phyloP scores from a whole-genome alignment of 495 filamentous ascomycete genomes.

The Hypoxylon cercidicola region DNA sequence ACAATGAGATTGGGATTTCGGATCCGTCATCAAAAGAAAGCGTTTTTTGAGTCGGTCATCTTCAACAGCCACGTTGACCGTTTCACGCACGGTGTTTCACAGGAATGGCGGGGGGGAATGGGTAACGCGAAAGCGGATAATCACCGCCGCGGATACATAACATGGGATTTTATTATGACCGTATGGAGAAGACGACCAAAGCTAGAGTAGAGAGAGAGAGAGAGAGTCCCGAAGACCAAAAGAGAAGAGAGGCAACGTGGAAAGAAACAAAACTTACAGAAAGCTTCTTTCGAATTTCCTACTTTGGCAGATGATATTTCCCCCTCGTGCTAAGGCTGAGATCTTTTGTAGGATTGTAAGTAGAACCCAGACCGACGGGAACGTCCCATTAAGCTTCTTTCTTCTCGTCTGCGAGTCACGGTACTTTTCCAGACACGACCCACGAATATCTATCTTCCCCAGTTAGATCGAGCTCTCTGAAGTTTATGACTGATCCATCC shows the following conservation, averaged over 20 bases:
- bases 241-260: background rate
- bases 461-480: no score
- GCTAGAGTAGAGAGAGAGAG: slow-evolving; percentile 1
- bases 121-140: background rate
- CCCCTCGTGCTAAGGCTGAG: background rate
- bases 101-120: background rate
- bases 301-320: slow-evolving; percentile 1
- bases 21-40: background rate
- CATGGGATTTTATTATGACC: background rate
- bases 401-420: background rate
- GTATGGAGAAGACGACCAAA: background rate
- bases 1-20: background rate
- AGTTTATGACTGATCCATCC: no score
- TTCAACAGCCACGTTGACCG: background rate
- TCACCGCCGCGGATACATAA: background rate
- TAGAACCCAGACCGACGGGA: background rate
- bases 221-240: background rate
- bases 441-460: no score
- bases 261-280: background rate
- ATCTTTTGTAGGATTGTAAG: background rate
- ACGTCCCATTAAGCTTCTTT: slow-evolving; percentile 4
- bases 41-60: background rate
- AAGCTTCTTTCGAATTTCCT: background rate
- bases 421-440: no score
- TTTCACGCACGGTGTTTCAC: background rate